Percentiles rank a stretch among this genome's conserved stretches.
These are phyloP conservation scores for Aspergillus arachidicola DNA, from an alignment of 2,329 filamentous ascomycete genomes.

Conservation along the genomic window DNA sequence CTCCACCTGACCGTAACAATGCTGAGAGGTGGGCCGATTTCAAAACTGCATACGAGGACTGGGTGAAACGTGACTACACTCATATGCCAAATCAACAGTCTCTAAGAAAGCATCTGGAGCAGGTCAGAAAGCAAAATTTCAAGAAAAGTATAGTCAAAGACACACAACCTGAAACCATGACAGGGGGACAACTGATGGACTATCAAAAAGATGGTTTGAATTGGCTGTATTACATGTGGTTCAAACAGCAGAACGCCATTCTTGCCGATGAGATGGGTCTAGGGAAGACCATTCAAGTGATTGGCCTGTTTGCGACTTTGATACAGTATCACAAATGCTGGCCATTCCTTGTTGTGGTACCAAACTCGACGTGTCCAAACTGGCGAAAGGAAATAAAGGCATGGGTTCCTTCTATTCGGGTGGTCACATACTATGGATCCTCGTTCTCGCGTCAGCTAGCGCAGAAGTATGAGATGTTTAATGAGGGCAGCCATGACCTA, in stretches of 20 bases:
- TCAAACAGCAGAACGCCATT: slow-evolving; percentile 79
- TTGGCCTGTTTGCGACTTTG: slow-evolving; percentile 76
- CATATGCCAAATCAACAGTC: slow-evolving; percentile 55
- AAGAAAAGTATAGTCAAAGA: slow-evolving; percentile 65
- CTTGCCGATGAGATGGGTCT: slow-evolving; percentile 98
- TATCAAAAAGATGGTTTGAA: slow-evolving; percentile 94
- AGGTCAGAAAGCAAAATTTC: slow-evolving; percentile 69
- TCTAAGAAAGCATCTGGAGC: slow-evolving; percentile 68
- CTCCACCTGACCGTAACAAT: slow-evolving; percentile 67
- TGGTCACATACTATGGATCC: slow-evolving; percentile 91
- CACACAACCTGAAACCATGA: slow-evolving; percentile 72
- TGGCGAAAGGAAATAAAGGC: slow-evolving; percentile 96
- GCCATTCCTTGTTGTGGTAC: slow-evolving; percentile 90
- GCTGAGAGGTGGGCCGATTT: slow-evolving; percentile 75
- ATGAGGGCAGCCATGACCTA: slow-evolving; percentile 62
- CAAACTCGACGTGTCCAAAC: slow-evolving; percentile 94
- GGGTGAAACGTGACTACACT: slow-evolving; percentile 77
- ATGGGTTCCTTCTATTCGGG: slow-evolving; percentile 82
- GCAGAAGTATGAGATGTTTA: slow-evolving; percentile 83
- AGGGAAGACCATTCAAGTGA: slow-evolving; percentile 94
- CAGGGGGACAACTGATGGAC: slow-evolving; percentile 81
- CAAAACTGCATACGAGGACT: slow-evolving; percentile 80
- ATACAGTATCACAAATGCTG: slow-evolving; percentile 73
- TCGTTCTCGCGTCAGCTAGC: slow-evolving; percentile 73
- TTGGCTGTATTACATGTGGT: slow-evolving; percentile 92